Evolutionary conservation across 1,139 yeast genomes (phyloP), one percentile per base, ranked within the genome.

Genomic region (Yamadazyma jaroonii): DNA sequence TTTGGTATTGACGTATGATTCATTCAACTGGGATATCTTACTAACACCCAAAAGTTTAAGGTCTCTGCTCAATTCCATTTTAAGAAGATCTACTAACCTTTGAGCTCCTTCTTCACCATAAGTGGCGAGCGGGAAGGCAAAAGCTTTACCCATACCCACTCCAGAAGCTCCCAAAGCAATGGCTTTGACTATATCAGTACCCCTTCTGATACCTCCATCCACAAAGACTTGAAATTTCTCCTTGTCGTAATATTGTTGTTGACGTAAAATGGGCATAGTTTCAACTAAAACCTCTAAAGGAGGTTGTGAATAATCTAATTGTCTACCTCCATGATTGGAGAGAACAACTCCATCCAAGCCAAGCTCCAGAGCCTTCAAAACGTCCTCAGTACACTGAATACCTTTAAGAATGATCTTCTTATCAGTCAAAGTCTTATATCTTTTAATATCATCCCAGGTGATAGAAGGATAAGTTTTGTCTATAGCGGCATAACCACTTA

Each of bases 261-360:
- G 65, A 33, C 62, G 65, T 37, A 74, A 59, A 10, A 65, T 52
- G 9, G 70, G 67, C 48, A 65, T 60, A 11, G 71, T 58, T 40
- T 74, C 78, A 3, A 73, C 74, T 39, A 75, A 58, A 4, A 74
- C 66, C 46, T 73, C 71, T 30, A 75, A 53, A 1, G 80, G 72
- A 0, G 80, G 65, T 39, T 67, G 61, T 2, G 77, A 59, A 29
- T 61, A 69, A 39, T 76, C 81, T 40, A 76, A 54, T 42, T 75
- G 78, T 38, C 81, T 59, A 14, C 81, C 81, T 11, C 81, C 81
- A 49, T 75, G 80, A 47, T 76, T 76, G 6, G 80, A 75, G 14
- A 76, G 55, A 9, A 75, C 67, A 12, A 74, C 72, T 4, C 76
- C 81, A 34, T 69, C 68, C 23, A 71, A 66, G 3, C 67, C 64